These are phyloP conservation scores for Yamadazyma pseudoaaseri DNA, from an alignment of 1,139 yeast genomes.

Conservation along the genomic window DNA sequence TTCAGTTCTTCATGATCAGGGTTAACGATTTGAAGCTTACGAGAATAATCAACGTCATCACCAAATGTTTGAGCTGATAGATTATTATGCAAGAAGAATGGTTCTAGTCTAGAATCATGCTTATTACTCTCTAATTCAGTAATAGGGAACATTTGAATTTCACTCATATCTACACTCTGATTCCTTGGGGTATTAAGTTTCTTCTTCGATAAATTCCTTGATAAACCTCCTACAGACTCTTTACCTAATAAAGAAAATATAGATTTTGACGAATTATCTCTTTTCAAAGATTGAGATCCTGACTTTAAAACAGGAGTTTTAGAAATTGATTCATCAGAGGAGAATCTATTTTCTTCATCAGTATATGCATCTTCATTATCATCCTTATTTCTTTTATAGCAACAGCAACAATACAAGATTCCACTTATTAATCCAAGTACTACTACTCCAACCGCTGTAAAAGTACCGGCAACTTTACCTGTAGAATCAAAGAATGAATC, in stretches of 20 bases:
- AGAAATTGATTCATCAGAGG: slow-evolving; percentile 16
- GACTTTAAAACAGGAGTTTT: slow-evolving; percentile 17
- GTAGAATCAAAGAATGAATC: slow-evolving; percentile 50
- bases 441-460: slow-evolving; percentile 65
- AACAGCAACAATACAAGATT: slow-evolving; percentile 39
- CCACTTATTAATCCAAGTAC: slow-evolving; percentile 39
- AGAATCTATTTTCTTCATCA: slow-evolving; percentile 38
- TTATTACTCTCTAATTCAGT: slow-evolving; percentile 62
- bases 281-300: slow-evolving; percentile 15
- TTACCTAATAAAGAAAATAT: slow-evolving; percentile 32
- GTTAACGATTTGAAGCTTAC: slow-evolving; percentile 70
- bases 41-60: slow-evolving; percentile 72
- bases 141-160: slow-evolving; percentile 35
- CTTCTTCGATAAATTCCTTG: slow-evolving; percentile 34
- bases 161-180: slow-evolving; percentile 14
- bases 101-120: slow-evolving; percentile 25
- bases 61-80: slow-evolving; percentile 63
- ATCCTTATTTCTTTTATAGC: slow-evolving; percentile 16
- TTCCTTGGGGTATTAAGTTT: slow-evolving; percentile 19
- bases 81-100: slow-evolving; percentile 57
- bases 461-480: slow-evolving; percentile 74
- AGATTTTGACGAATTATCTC: slow-evolving; percentile 39
- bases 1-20: slow-evolving; percentile 31
- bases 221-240: slow-evolving; percentile 23
- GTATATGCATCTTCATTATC: slow-evolving; percentile 29